A percentile compares a stretch with the other conserved stretches of the same genome.
These are phyloP conservation scores for Tylopilus subfusipes DNA, from an alignment of 768 basidiomycete genomes.

Conservation along the genomic window DNA sequence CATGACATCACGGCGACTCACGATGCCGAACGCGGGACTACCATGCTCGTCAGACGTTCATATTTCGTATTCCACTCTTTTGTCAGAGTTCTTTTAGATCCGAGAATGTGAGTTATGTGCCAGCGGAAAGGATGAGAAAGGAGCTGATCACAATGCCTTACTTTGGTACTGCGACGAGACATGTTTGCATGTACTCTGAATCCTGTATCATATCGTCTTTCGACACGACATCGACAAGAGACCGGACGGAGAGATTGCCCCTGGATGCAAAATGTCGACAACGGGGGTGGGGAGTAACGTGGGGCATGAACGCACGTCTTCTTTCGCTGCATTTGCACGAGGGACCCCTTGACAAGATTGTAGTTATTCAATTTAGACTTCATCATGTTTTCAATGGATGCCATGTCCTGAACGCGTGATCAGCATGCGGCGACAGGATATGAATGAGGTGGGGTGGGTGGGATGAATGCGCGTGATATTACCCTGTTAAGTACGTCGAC, in stretches of 20 bases:
- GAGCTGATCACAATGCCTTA: slow-evolving; percentile 37
- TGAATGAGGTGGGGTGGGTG: slow-evolving; percentile 18
- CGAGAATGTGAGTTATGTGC: slow-evolving; percentile 15
- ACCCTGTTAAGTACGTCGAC: slow-evolving; percentile 86
- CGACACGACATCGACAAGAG: slow-evolving; percentile 79
- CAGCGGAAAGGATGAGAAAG: not conserved
- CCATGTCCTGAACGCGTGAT: slow-evolving; percentile 65
- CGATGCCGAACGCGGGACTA: slow-evolving; percentile 90
- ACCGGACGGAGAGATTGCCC: slow-evolving; percentile 91
- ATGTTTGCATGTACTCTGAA: slow-evolving; percentile 91
- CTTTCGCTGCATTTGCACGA: slow-evolving; percentile 92
- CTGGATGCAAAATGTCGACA: slow-evolving; percentile 38
- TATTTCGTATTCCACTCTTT: slow-evolving; percentile 92
- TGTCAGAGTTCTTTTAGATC: slow-evolving; percentile 53
- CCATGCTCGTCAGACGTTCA: slow-evolving; percentile 83
- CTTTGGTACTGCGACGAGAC: slow-evolving; percentile 94
- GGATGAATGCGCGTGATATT: slow-evolving; percentile 19
- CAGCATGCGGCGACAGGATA: slow-evolving; percentile 17
- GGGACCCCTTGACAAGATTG: slow-evolving; percentile 88
- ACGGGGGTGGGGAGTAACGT: slow-evolving; percentile 2
- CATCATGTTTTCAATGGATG: slow-evolving; percentile 90
- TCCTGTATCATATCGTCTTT: slow-evolving; percentile 79
- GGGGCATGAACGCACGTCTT: slow-evolving; percentile 58
- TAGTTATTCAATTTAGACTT: slow-evolving; percentile 90
- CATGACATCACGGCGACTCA: slow-evolving; percentile 37